Evolutionary conservation across 441 rosid genomes (phyloP).

Genomic region (Flueggea neowawraea): DNA sequence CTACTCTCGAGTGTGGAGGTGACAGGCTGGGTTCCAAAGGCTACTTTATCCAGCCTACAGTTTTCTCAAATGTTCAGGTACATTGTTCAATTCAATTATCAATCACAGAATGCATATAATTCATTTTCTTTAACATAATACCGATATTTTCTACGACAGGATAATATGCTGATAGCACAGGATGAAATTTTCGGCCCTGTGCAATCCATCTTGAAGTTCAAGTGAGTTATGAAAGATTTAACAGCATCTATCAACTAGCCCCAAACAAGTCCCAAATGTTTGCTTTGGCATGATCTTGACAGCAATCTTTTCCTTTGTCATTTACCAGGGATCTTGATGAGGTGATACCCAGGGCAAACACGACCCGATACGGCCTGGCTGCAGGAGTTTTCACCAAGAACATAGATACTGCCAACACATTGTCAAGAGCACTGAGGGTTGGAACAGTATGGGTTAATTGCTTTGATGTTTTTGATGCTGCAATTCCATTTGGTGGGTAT

Average conservation of each 20-base stretch:
- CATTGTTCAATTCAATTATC: not conserved
- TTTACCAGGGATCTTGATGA: conserved; percentile 54
- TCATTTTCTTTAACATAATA: not conserved
- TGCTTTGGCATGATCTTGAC: too few relatives aligned
- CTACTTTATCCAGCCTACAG: conserved; percentile 85
- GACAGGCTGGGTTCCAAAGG: conserved; percentile 64
- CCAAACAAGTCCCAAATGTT: not conserved
- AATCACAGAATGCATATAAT: not conserved
- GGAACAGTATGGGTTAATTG: conserved; percentile 93
- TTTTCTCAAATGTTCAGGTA: conserved; percentile 83
- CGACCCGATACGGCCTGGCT: conserved; percentile 61
- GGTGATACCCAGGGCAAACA: conserved; percentile 70
- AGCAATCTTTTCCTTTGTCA: too few relatives aligned
- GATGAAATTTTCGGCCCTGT: conserved; percentile 97
- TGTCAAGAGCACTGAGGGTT: conserved; percentile 58
- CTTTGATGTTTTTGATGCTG: conserved; percentile 83
- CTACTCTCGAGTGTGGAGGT: conserved; percentile 90
- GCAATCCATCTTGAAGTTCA: conserved; percentile 87
- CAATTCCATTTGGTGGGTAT: conserved; percentile 88
- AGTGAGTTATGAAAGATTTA: conserved; percentile 27
- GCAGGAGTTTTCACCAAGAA: conserved; percentile 80
- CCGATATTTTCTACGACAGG: conserved; percentile 30
- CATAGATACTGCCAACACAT: conserved; percentile 58
- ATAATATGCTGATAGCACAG: conserved; percentile 76
- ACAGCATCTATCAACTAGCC: too few relatives aligned